Evolutionary conservation across 177 flowering plant genomes (phyloP).

Genomic region (Vitis hybrid): DNA sequence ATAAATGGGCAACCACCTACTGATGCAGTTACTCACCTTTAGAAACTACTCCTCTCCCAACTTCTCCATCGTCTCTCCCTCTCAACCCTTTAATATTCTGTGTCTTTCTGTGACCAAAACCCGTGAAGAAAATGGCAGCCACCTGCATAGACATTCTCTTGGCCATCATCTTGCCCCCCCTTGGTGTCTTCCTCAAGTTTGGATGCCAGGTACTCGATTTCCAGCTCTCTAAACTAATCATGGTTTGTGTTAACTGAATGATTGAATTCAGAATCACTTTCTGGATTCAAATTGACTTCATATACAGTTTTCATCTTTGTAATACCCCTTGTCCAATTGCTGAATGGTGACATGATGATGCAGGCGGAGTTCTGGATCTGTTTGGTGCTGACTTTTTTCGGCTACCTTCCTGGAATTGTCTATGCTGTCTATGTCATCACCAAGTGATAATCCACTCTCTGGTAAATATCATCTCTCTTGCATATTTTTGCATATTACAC

Average conservation of each 20-base stretch:
- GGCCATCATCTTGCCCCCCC: constrained; percentile 52
- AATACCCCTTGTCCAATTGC: too few relatives aligned
- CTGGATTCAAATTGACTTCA: too few relatives aligned
- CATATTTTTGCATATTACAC: neutral
- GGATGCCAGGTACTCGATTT: constrained; percentile 36
- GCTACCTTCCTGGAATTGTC: constrained; percentile 69
- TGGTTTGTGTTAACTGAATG: neutral
- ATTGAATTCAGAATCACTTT: too few relatives aligned
- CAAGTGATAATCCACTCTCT: constrained; percentile 30
- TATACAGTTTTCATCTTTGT: too few relatives aligned
- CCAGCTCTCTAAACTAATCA: neutral
- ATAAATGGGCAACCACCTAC: too few relatives aligned
- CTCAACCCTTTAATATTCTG: neutral
- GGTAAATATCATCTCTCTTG: constrained; percentile 7
- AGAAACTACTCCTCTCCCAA: too few relatives aligned
- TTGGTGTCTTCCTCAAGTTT: constrained; percentile 53
- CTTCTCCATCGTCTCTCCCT: too few relatives aligned
- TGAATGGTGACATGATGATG: neutral
- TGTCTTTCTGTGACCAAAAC: neutral
- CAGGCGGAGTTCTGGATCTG: constrained; percentile 82
- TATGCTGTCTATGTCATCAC: constrained; percentile 67
- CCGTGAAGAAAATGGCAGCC: constrained; percentile 16
- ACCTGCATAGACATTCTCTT: constrained; percentile 43
- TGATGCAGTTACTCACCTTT: too few relatives aligned
- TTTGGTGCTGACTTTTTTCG: constrained; percentile 54